phyloP scores from a whole-genome alignment of 208 protist genomes.

The Crithidia expoeki region DNA sequence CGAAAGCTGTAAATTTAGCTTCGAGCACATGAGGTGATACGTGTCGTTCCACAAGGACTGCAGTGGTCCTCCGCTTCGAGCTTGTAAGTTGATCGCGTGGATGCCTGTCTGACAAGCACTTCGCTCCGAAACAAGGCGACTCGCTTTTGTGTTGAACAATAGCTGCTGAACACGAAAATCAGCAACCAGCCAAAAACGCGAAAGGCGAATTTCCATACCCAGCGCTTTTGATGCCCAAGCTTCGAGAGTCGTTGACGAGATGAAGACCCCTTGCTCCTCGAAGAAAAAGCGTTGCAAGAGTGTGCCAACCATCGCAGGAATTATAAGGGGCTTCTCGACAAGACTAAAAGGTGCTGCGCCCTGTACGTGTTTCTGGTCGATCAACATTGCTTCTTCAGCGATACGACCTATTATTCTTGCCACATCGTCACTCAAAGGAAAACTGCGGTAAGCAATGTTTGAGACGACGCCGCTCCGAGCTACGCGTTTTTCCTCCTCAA shows the following conservation, averaged over 20 bases:
- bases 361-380: slow-evolving; percentile 32
- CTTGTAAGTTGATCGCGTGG: slow-evolving; percentile 20
- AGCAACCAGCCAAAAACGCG: slow-evolving; percentile 22
- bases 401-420: slow-evolving; percentile 12
- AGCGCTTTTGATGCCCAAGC: slow-evolving; percentile 16
- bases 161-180: slow-evolving; percentile 17
- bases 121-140: background rate
- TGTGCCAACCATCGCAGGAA: slow-evolving; percentile 35
- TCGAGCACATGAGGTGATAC: background rate
- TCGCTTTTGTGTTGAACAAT: background rate
- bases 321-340: slow-evolving; percentile 29
- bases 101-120: slow-evolving; percentile 16
- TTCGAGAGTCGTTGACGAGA: slow-evolving; percentile 33
- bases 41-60: slow-evolving; percentile 16
- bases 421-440: slow-evolving; percentile 4
- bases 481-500: slow-evolving; percentile 1
- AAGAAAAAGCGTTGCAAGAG: slow-evolving; percentile 34
- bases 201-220: slow-evolving; percentile 10
- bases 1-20: background rate
- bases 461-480: background rate
- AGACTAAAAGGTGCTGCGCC: slow-evolving; percentile 15
- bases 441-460: background rate
- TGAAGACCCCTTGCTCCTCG: slow-evolving; percentile 24
- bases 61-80: slow-evolving; percentile 1
- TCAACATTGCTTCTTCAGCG: slow-evolving; percentile 33